These are phyloP conservation scores for Penicillium hesseltinei DNA, from an alignment of 2,329 filamentous ascomycete genomes.

Conservation along the genomic window DNA sequence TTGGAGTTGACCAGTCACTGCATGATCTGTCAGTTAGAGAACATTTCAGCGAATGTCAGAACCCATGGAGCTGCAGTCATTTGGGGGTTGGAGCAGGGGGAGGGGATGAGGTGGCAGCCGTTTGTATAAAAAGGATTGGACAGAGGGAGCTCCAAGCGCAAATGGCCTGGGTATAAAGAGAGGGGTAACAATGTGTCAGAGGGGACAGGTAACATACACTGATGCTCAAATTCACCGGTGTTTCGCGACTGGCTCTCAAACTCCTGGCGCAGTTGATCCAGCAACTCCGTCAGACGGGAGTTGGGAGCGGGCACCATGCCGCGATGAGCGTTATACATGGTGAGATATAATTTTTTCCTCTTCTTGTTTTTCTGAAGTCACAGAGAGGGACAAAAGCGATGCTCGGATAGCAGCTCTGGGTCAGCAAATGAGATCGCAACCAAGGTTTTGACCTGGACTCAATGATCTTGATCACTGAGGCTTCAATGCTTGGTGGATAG, in stretches of 20 bases:
- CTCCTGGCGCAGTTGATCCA: constrained; percentile 86
- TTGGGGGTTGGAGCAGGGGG: not conserved
- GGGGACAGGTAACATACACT: constrained; percentile 64
- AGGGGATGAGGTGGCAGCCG: constrained; percentile 9
- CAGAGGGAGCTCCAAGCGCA: not conserved
- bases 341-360: constrained; percentile 14
- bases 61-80: constrained; percentile 13
- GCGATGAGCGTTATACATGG: constrained; percentile 85
- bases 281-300: constrained; percentile 80
- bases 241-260: constrained; percentile 82
- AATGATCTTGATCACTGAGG: constrained; percentile 19
- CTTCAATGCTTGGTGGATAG: constrained; percentile 25
- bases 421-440: constrained; percentile 1
- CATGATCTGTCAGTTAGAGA: constrained; percentile 31
- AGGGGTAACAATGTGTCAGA: not conserved
- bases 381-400: not conserved
- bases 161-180: not conserved
- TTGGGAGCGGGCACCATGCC: constrained; percentile 71
- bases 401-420: not conserved
- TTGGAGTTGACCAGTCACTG: constrained; percentile 85
- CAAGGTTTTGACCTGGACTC: constrained; percentile 3
- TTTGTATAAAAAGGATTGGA: constrained; percentile 4
- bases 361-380: not conserved
- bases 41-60: constrained; percentile 22
- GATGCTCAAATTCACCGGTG: constrained; percentile 85